Evolutionary conservation across 2,329 filamentous ascomycete genomes (phyloP), one percentile per base, ranked within the genome.

Genomic region (Zymoseptoria ardabiliae): DNA sequence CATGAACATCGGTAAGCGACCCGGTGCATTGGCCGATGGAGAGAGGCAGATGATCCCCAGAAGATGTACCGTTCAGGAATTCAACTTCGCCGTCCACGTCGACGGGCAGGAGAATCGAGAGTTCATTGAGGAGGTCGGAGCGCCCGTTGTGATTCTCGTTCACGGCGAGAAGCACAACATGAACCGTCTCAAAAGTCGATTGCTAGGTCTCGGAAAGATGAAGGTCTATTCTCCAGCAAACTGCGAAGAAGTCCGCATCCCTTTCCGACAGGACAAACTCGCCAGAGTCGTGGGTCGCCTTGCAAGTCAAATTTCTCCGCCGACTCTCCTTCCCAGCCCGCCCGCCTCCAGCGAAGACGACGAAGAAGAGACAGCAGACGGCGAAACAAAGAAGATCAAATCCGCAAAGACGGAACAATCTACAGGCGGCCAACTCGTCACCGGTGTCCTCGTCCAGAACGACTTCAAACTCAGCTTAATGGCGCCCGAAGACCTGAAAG

Each of bases 81-180:
- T 89, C 73, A 96, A 90, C 19, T 99, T 99, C 72, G 94, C 94
- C 2, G 94, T 94, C 0, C 94, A 99, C 70, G 94, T 99, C 3
- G 94, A 97, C 67, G 95, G 94, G 30, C 88, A 89, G 7, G 93
- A 99, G 74, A 99, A 99, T 70, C 85, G 91, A 61, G 92, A 96
- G 66, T 99, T 99, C 70, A 97, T 99, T 61, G 93, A 97, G 70
- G 91, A 97, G 74, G 89, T 97, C 50, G 85, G 82, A 28, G 91
- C 94, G 2, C 91, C 92, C 17, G 92, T 97, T 22, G 93, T 99
- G 68, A 97, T 99, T 61, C 84, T 99, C 30, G 94, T 99, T 2
- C 94, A 99, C 67, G 94, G 94, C 58, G 94, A 99, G 72, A 91
- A 94, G 69, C 91, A 96, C 72, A 96, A 97, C 72, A 97, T 97